A percentile compares a stretch with the other conserved stretches of the same genome.
phyloP scores from a whole-genome alignment of 169 alveolate species.

The Plasmodium sp. region DNA sequence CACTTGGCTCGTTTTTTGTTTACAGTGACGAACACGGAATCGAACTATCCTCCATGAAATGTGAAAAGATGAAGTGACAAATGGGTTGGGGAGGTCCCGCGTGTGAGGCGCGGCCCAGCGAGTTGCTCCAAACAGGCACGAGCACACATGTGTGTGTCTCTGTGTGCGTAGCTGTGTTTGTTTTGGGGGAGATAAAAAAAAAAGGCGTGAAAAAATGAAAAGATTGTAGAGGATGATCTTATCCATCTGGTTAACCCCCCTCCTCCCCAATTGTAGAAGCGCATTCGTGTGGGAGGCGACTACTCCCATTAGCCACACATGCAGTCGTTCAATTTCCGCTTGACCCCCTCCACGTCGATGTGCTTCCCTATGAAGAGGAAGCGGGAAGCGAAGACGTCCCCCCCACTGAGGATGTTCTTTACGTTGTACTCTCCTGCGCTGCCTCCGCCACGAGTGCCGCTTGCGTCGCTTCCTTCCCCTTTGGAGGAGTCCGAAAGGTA shows the following conservation, averaged over 20 bases:
- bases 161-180: too few species aligned
- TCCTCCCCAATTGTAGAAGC: background rate
- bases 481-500: slow-evolving; percentile 37
- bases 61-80: background rate
- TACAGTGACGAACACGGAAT: background rate
- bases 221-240: background rate
- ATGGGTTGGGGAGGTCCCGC: background rate
- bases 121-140: background rate
- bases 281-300: background rate
- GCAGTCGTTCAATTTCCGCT: slow-evolving; percentile 20
- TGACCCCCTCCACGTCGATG: slow-evolving; percentile 30
- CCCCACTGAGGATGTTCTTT: slow-evolving; percentile 14
- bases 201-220: background rate
- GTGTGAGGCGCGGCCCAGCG: background rate
- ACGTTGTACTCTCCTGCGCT: slow-evolving; percentile 21
- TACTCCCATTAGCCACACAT: background rate
- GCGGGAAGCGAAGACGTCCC: background rate
- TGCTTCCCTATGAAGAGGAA: slow-evolving; percentile 74
- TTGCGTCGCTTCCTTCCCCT: background rate
- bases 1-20: slow-evolving; percentile 16
- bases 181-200: background rate
- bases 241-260: background rate
- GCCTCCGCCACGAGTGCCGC: background rate
- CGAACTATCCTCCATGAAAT: background rate
- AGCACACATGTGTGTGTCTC: background rate